Base-by-base conservation (phyloP, 495 filamentous ascomycete genomes). In the Jackrogersella minutella region DNA sequence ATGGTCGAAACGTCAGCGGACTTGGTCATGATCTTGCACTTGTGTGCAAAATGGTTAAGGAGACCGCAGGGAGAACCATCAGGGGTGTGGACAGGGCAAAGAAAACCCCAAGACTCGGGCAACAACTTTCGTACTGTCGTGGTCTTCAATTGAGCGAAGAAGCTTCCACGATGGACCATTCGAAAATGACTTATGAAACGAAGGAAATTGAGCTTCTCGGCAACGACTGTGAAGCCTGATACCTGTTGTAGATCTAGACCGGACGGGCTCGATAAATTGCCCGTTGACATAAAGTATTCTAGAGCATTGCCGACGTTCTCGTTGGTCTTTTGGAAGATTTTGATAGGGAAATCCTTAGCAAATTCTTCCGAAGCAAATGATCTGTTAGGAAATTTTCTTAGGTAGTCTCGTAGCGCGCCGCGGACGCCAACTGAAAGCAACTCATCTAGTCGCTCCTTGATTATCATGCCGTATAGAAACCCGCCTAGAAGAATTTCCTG, bases 141-240 rank as follows among this genome's bases (percentile, higher is more conserved):
- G 0, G 95, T 99, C 77, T 98, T 99, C 66, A 99, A 75, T 72
- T 97, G 91, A 7, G 95, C 94, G 77, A 99, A 98, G 86, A 99
- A 98, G 77, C 91, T 95, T 79, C 95, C 95, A 88, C 95, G 85
- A 77, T 99, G 95, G 62, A 99, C 93, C 93, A 97, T 97, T 50
- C 95, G 92, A 83, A 99, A 99, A 75, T 99, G 95, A 80, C 91
- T 94, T 79, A 99, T 96, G 80, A 99, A 99, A 67, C 95, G 91
- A 71, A 96, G 89, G 81, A 98, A 99, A 82, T 99, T 99, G 72
- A 98, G 93, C 83, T 98, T 98, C 77, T 99, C 95, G 3, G 95
- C 95, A 56, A 97, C 94, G 34, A 99, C 91, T 0, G 91, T 96
- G 78, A 95, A 99, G 58, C 95, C 95, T 24, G 95, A 96, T 0